Conservation (phyloP, 345 rosid species). For the Xanthoceras sorbifolium region DNA sequence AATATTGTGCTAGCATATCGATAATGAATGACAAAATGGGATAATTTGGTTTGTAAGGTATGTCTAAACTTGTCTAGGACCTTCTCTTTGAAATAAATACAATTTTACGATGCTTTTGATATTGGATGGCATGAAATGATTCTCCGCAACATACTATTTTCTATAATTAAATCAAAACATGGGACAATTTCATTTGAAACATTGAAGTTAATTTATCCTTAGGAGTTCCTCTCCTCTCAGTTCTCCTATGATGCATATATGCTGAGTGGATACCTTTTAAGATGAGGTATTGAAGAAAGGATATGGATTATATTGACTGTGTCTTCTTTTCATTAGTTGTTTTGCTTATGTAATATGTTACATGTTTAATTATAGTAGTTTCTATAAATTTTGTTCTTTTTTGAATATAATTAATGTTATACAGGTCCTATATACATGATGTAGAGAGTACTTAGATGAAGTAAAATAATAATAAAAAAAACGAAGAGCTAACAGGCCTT, state of each 20-base stretch:
- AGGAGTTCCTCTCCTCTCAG: not conserved
- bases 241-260: not conserved
- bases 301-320: not conserved
- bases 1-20: not conserved
- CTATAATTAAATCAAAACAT: not conserved
- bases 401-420: not conserved
- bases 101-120: not conserved
- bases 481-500: not conserved
- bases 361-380: not conserved
- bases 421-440: not conserved
- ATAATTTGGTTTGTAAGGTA: not conserved
- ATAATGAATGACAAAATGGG: not conserved
- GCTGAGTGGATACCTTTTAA: not conserved
- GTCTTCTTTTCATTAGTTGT: not conserved
- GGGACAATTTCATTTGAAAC: not conserved
- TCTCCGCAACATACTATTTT: not conserved
- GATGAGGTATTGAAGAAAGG: not conserved
- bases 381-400: not conserved
- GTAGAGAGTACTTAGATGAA: not conserved
- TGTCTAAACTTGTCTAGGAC: not conserved
- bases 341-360: not conserved
- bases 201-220: constrained; percentile 4
- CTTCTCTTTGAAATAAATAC: not conserved
- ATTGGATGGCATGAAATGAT: not conserved
- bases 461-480: not conserved